Base-by-base conservation (phyloP, 345 rosid genomes). In the Durio zibethinus region DNA sequence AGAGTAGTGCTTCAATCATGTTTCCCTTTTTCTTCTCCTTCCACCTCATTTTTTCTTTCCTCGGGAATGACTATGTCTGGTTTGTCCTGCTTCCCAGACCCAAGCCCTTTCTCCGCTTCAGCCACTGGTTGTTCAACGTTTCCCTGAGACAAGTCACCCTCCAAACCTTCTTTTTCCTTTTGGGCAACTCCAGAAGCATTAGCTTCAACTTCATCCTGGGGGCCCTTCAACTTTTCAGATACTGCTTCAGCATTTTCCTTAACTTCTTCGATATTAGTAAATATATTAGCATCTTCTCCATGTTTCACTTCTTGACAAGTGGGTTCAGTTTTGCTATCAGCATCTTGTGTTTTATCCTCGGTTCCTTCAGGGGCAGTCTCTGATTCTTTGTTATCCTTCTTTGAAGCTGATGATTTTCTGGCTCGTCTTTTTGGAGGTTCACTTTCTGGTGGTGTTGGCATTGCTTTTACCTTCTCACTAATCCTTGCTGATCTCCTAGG, bases 401-500 rank as follows among this genome's bases (percentile, higher is more conserved):
- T 87, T 45, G 89, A 74, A 79, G 87, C 87, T 2, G 89, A 77
- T 63, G 90, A 77, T 78, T 71, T 82, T 70, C 87, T 85, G 42
- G 82, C 56, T 40, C 87, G 84, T 80, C 87, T 91, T 84, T 83
- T 90, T 27, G 88, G 85, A 56, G 88, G 83, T 73, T 87, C 92
- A 78, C 72, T 78, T 48, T 87, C 89, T n/a, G 76, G 80, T n/a
- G 76, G 80, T 8, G 45, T 50, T 33, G 83, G 74, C 33, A 85
- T 73, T 60, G 83, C 81, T 80, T 88, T 90, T 61, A 74, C 83
- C 80, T 84, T 91, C 86, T 83, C 90, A 65, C 88, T 87, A 71
- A 91, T 90, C 78, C 97, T 86, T 47, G 90, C 85, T 2, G 97
- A 90, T 82, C 97, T 84, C 82, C 97, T 85, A 33, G 91, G 93